A percentile compares a stretch with the other conserved stretches of the same genome.
These are phyloP conservation scores for Ustilago lituana DNA, from an alignment of 1,284 basidiomycete species.

Conservation along the genomic window DNA sequence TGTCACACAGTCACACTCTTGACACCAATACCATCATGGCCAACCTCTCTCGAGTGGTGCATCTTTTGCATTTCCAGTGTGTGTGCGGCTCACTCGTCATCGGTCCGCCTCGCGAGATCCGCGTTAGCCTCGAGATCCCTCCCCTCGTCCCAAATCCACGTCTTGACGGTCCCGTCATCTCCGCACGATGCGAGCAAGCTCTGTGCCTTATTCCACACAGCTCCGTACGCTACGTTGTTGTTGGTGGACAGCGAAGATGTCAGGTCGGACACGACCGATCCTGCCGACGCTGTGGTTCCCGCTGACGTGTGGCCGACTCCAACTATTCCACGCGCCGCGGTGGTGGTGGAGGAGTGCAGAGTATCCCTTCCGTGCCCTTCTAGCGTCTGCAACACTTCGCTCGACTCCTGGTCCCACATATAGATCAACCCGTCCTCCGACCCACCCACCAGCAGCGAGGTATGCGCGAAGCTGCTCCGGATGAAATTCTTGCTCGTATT, in stretches of 20 bases:
- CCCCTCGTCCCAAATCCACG: slow-evolving; percentile 67
- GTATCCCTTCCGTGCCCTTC: slow-evolving; percentile 59
- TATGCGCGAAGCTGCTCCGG: slow-evolving; percentile 68
- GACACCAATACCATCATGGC: slow-evolving; percentile 4
- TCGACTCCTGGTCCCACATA: slow-evolving; percentile 66
- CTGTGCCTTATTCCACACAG: slow-evolving; percentile 68
- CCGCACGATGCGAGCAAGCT: slow-evolving; percentile 68
- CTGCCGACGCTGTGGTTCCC: no score
- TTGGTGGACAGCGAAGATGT: slow-evolving; percentile 37
- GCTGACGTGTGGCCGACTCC: no score
- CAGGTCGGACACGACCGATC: slow-evolving; percentile 22
- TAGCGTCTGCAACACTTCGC: slow-evolving; percentile 64
- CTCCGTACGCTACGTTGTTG: slow-evolving; percentile 68
- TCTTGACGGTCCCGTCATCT: slow-evolving; percentile 69
- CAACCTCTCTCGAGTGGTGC: not conserved
- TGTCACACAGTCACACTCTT: no score
- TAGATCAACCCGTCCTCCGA: slow-evolving; percentile 68
- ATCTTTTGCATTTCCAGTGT: not conserved
- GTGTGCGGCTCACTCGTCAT: slow-evolving; percentile 16
- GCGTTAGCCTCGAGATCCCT: slow-evolving; percentile 34
- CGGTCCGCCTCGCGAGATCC: slow-evolving; percentile 24
- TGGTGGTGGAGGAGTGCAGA: slow-evolving; percentile 1
- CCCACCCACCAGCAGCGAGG: slow-evolving; percentile 69
- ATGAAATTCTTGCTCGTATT: slow-evolving; percentile 71
- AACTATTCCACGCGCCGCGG: not conserved